These are phyloP conservation scores for Bretschneidera sinensis DNA, from an alignment of 345 rosid genomes.

Conservation along the genomic window DNA sequence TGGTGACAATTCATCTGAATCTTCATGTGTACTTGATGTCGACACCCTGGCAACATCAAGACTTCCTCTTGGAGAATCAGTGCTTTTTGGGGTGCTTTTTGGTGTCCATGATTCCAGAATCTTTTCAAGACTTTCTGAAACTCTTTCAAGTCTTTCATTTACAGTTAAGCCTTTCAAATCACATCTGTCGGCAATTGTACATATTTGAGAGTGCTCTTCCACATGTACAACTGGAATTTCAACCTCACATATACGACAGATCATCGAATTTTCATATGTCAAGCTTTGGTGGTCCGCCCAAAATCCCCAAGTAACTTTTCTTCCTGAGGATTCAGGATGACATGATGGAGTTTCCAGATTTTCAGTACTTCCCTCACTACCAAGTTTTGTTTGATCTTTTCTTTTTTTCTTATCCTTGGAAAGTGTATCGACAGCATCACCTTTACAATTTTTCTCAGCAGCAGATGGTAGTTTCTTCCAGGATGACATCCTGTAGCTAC, in stretches of 20 bases:
- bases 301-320: constrained; percentile 56
- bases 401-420: constrained; percentile 44
- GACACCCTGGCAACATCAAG: constrained; percentile 34
- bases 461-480: constrained; percentile 94
- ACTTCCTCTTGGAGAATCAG: constrained; percentile 48
- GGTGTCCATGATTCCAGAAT: constrained; percentile 84
- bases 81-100: constrained; percentile 50
- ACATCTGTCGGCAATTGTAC: constrained; percentile 94
- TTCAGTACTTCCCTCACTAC: constrained; percentile 41
- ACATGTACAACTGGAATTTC: constrained; percentile 99
- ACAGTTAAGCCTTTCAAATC: constrained; percentile 86
- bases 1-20: constrained; percentile 41
- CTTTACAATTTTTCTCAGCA: constrained; percentile 58
- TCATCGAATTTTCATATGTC: constrained; percentile 82
- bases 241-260: constrained; percentile 96
- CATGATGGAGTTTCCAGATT: constrained; percentile 42
- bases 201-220: constrained; percentile 92
- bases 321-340: constrained; percentile 44
- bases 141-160: constrained; percentile 80
- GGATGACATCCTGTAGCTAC: constrained; percentile 85
- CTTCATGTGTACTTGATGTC: constrained; percentile 35
- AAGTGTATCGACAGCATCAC: constrained; percentile 41
- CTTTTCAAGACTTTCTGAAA: constrained; percentile 82
- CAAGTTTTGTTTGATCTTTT: constrained; percentile 38
- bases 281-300: constrained; percentile 59